Base-by-base conservation (phyloP, 306 rosid genomes). In the Abrus pulchellus region DNA sequence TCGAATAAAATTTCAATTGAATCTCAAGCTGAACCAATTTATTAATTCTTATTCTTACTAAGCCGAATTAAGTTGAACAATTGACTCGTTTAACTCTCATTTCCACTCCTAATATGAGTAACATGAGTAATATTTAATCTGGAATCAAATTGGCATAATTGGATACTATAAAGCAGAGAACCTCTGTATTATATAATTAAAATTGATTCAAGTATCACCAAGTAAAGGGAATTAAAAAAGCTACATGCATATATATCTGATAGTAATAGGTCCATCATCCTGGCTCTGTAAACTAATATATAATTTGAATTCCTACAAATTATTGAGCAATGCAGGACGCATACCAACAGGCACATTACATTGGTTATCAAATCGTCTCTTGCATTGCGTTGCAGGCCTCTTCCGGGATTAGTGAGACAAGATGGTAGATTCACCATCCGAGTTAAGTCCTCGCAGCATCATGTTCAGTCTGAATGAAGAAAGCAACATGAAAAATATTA, bases 271-370 rank as follows among this genome's bases (percentile, higher is more conserved):
- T 60, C 43, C 67, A 61, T 12, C 34, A 12, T 11, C 45, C 7
- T 57, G 36, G 13, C 63, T 44, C 60, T 7, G 49, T 11, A 68
- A 60, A 59, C 40, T 30, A 59, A 57, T 28, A 2, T 7, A 27
- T 38, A 74, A 43, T 65, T 12, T n/a, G 52, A 38, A 66, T 67
- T 67, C 69, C 66, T 49, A 53, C 50, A 41, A 11, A 11, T 70
- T 66, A 32, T 36, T 71, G 76, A 63, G 27, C 44, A 56, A 73
- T 74, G 94, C 94, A 85, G 94, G 94, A 88, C 89, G 94, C 90
- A 68, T 75, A 83, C 90, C 90, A 90, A 81, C 85, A 69, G 76
- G 84, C 27, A 8, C 71, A 72, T 79, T 90, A 8, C 71, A 72
- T 79, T 90, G 92, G 88, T 71, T 75, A 49, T 45, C 85, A 55